phyloP scores from a whole-genome alignment of 2,329 filamentous ascomycete species.

The Blastomyces gilchristii region DNA sequence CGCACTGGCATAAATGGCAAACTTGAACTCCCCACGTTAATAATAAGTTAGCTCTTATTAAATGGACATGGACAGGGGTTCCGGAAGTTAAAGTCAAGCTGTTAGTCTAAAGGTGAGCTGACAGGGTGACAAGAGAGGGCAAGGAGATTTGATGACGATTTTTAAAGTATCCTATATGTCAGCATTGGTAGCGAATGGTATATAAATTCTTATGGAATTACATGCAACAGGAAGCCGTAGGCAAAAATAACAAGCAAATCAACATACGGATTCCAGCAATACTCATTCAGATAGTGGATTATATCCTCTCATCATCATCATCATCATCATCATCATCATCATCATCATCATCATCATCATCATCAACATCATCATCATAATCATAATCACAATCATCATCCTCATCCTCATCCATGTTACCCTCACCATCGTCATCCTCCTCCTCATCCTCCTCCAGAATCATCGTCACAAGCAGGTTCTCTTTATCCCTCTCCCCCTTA shows the following conservation, averaged over 20 bases:
- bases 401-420: too few species aligned
- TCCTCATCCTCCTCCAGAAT: conserved; percentile 5
- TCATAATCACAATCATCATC: background rate
- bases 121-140: background rate
- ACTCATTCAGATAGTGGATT: background rate
- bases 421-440: background rate
- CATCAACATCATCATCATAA: too few species aligned
- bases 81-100: background rate
- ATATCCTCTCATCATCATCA: background rate
- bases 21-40: too few species aligned
- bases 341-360: too few species aligned
- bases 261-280: background rate
- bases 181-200: too few species aligned
- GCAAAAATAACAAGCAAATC: background rate
- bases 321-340: too few species aligned
- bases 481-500: background rate
- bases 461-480: conserved; percentile 1
- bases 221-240: background rate
- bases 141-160: background rate
- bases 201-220: too few species aligned
- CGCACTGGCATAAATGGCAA: background rate
- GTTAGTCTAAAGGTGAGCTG: background rate
- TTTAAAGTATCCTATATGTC: background rate
- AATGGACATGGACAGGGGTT: background rate
- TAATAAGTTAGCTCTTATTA: background rate